phyloP scores from a whole-genome alignment of 768 basidiomycete species.

The Pisolithus marmoratus region DNA sequence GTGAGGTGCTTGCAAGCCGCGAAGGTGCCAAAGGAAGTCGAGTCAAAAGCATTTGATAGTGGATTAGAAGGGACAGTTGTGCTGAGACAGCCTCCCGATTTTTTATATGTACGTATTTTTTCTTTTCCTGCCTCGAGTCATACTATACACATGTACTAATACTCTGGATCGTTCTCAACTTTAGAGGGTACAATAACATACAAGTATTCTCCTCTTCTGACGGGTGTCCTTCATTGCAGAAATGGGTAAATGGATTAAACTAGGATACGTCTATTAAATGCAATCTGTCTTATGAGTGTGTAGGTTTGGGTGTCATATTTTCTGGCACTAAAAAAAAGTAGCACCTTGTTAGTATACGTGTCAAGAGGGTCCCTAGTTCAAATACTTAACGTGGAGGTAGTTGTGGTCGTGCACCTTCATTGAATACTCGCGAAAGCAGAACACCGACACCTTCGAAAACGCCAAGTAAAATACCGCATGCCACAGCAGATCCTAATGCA shows the following conservation, averaged over 20 bases:
- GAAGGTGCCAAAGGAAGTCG: conserved; percentile 7
- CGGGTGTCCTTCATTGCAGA: no score
- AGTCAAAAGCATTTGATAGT: conserved; percentile 14
- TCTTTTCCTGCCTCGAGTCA: no score
- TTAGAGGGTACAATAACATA: no score
- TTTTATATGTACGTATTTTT: no score
- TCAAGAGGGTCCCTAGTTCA: not conserved
- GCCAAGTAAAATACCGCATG: conserved; percentile 93
- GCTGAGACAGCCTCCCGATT: no score
- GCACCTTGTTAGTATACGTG: conserved; percentile 1
- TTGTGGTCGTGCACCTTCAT: conserved; percentile 75
- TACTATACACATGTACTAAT: no score
- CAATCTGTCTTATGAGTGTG: conserved; percentile 37
- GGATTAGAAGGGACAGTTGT: no score
- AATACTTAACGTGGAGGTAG: conserved; percentile 66
- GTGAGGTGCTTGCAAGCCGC: conserved; percentile 7
- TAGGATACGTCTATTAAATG: conserved; percentile 48
- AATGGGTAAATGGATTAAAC: conserved; percentile 7
- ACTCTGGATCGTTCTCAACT: no score
- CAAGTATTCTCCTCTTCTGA: no score
- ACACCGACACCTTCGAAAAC: conserved; percentile 96
- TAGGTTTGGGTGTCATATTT: conserved; percentile 46
- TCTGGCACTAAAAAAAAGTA: conserved; percentile 47
- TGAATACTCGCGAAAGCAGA: conserved; percentile 82
- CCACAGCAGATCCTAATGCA: conserved; percentile 87